Base-by-base conservation (phyloP, 2,329 filamentous ascomycete species). In the Penicillium glabrum region DNA sequence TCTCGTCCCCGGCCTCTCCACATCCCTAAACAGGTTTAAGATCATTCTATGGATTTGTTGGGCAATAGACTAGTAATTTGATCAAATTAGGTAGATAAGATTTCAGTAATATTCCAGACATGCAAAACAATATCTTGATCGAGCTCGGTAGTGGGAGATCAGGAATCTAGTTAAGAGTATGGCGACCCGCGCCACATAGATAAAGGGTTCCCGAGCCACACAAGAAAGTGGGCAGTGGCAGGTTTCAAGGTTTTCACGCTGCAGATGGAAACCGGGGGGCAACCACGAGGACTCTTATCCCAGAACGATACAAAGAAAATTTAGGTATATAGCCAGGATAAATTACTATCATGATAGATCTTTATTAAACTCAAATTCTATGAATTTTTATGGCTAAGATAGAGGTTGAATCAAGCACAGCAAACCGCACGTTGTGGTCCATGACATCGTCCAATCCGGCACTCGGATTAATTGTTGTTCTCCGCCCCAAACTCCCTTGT, bases 401-500 rank as follows among this genome's bases (percentile, higher is more conserved):
- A 19, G 44, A 41, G 9, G 29, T 47, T 41, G 35, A 39, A 39
- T 39, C 39, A 41, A 41, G 13, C 16, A 45, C 19, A 43, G 35
- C 26, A 29, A 52, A 35, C n/a, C 13, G 46, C 52, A 51, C 31
- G 56, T 61, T 54, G 41, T 49, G 26, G 27, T 46, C 39, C 47
- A 61, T 59, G 56, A 54, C 53, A 58, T 52, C 51, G 54, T 47
- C 52, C 53, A 56, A 53, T 53, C 26, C 51, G 53, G 52, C 48
- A 54, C 48, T 55, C 60, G 57, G 59, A 63, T 58, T 57, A 63
- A 63, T 64, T 67, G 64, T 67, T 65, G 64, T 67, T 67, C 63
- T 67, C 62, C 63, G 60, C 62, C 67, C 63, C 66, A 68, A 65
- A 43, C 35, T 51, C 63, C 67, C 68, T 69, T 66, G 67, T 70